Evolutionary conservation across 2,329 filamentous ascomycete species (phyloP).

Genomic region (Fonsecaea pedrosoi): DNA sequence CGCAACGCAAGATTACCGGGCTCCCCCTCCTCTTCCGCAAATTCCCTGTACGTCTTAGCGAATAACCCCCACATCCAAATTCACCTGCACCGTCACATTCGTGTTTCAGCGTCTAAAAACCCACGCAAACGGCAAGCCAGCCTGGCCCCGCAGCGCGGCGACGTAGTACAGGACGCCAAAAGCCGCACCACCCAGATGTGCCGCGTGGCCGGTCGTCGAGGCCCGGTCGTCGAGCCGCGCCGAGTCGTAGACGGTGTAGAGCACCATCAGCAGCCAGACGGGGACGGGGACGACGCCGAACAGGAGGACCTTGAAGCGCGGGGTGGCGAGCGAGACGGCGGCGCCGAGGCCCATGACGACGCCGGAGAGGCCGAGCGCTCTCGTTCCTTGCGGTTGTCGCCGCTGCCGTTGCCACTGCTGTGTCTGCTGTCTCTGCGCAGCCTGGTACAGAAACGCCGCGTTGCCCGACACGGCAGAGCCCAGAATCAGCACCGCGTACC

Average conservation of each 20-base stretch:
- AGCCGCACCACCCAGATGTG: conserved; percentile 26
- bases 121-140: conserved; percentile 10
- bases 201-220: conserved; percentile 24
- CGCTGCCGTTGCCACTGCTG: background rate
- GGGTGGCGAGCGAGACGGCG: conserved; percentile 15
- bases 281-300: conserved; percentile 16
- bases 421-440: background rate
- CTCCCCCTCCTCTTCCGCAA: too few species aligned
- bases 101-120: background rate
- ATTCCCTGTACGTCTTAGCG: too few species aligned
- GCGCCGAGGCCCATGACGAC: conserved; percentile 27
- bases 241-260: conserved; percentile 22
- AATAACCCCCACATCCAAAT: too few species aligned
- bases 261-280: conserved; percentile 9
- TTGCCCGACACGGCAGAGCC: conserved; percentile 23
- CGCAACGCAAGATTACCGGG: too few species aligned
- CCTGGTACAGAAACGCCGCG: conserved; percentile 13
- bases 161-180: conserved; percentile 24
- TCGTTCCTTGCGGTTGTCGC: too few species aligned
- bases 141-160: conserved; percentile 7
- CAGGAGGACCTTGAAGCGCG: background rate
- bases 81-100: background rate
- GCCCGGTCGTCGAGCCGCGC: conserved; percentile 16
- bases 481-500: conserved; percentile 19
- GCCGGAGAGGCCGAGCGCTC: conserved; percentile 23